Percentiles rank a stretch among this genome's conserved stretches.
Conservation (phyloP, 306 rosid species). For the Trifolium pratense region DNA sequence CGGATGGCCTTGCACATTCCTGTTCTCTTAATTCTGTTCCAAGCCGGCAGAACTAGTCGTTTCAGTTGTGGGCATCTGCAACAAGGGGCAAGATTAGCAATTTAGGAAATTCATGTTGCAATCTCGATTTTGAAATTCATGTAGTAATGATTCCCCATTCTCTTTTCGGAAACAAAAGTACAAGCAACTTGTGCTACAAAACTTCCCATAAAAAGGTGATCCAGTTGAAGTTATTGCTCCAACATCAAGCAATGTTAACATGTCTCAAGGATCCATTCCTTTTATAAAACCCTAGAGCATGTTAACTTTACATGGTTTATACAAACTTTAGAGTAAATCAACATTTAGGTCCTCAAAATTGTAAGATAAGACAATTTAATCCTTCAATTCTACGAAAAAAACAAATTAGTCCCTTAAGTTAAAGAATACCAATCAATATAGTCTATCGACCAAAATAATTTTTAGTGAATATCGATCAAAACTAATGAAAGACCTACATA, state of each 20-base stretch:
- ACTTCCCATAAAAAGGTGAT: background rate
- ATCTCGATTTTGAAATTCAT: conserved; percentile 34
- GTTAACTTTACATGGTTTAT: conserved; percentile 7
- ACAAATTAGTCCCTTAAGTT: no score
- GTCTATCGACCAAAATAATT: no score
- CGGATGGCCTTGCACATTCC: conserved; percentile 80
- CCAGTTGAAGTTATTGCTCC: background rate
- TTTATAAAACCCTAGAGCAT: background rate
- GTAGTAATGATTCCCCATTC: background rate
- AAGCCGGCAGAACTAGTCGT: conserved; percentile 78
- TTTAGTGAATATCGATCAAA: no score
- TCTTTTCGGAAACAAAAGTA: background rate
- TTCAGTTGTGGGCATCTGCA: conserved; percentile 64
- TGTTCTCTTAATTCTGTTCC: conserved; percentile 78
- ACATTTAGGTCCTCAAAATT: no score
- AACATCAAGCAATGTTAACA: conserved; percentile 11
- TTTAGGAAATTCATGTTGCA: conserved; percentile 8
- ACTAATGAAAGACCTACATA: no score
- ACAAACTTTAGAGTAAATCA: no score
- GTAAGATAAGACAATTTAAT: no score
- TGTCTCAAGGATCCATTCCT: background rate
- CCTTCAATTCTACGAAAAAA: no score
- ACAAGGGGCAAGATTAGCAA: conserved; percentile 29
- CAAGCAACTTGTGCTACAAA: background rate
- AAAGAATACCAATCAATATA: no score